These are phyloP conservation scores for Trametes punicea DNA, from an alignment of 768 basidiomycete genomes.

Conservation along the genomic window DNA sequence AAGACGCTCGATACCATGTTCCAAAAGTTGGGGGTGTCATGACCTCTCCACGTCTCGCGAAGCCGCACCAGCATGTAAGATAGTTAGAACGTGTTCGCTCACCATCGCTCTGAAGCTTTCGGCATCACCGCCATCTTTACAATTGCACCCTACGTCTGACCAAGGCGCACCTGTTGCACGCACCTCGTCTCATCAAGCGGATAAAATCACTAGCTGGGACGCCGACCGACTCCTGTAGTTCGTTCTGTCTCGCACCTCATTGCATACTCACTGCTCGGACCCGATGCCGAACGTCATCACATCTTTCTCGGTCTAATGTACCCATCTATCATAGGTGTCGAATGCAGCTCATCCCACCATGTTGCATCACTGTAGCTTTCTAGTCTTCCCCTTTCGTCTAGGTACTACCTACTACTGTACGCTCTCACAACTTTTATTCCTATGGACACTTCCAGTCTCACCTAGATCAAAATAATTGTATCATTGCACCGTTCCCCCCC, in stretches of 20 bases:
- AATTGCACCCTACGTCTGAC: neutral
- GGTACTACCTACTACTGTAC: neutral
- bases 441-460: constrained; percentile 6
- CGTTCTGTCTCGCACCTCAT: neutral
- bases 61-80: neutral
- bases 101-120: too few relatives aligned
- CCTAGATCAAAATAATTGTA: constrained; percentile 13
- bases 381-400: constrained; percentile 4
- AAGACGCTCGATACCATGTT: constrained; percentile 86
- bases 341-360: constrained; percentile 1
- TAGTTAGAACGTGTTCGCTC: neutral
- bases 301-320: neutral
- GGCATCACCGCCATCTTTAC: neutral
- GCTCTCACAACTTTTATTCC: neutral
- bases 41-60: constrained; percentile 18
- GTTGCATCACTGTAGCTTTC: constrained; percentile 17
- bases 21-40: constrained; percentile 57
- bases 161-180: neutral
- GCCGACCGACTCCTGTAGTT: neutral
- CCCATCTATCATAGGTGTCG: neutral
- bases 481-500: neutral
- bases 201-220: neutral
- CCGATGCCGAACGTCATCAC: neutral
- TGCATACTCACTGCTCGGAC: neutral
- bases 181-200: neutral